Evolutionary conservation across 495 filamentous ascomycete species (phyloP).

Genomic region (Chaetomium fimeti): DNA sequence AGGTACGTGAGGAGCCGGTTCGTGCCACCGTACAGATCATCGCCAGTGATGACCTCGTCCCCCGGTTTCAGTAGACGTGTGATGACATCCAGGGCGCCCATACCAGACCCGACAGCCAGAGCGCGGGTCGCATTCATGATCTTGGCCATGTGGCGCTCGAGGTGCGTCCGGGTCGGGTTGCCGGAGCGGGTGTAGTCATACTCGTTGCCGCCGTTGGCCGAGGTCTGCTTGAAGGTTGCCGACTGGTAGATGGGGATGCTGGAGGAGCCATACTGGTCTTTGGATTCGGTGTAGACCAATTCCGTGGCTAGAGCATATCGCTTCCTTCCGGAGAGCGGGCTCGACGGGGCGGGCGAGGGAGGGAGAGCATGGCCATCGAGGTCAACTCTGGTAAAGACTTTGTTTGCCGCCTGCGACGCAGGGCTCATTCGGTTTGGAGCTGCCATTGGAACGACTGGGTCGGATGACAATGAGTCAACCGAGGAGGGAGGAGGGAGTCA

Average conservation of each 20-base stretch:
- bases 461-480: conserved; percentile 4
- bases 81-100: conserved; percentile 96
- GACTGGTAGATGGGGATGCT: conserved; percentile 98
- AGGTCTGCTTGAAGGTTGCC: conserved; percentile 95
- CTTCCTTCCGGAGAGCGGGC: conserved; percentile 73
- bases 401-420: conserved; percentile 50
- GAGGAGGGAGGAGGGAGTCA: neutral
- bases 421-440: conserved; percentile 29
- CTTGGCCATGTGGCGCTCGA: conserved; percentile 96
- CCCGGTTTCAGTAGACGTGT: conserved; percentile 89
- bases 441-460: conserved; percentile 35
- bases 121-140: conserved; percentile 94
- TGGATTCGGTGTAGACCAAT: conserved; percentile 90
- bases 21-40: conserved; percentile 95
- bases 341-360: conserved; percentile 92
- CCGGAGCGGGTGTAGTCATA: conserved; percentile 98
- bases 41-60: conserved; percentile 94
- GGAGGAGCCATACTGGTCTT: conserved; percentile 92
- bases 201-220: conserved; percentile 70
- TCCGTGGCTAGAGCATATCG: conserved; percentile 91
- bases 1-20: conserved; percentile 92
- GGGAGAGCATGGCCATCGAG: conserved; percentile 87
- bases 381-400: conserved; percentile 72
- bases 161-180: conserved; percentile 92
- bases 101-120: conserved; percentile 90